Evolutionary conservation across 352 stramenopile species (phyloP), one percentile per base, ranked within the genome.

Genomic region (Globisporangium lucens): DNA sequence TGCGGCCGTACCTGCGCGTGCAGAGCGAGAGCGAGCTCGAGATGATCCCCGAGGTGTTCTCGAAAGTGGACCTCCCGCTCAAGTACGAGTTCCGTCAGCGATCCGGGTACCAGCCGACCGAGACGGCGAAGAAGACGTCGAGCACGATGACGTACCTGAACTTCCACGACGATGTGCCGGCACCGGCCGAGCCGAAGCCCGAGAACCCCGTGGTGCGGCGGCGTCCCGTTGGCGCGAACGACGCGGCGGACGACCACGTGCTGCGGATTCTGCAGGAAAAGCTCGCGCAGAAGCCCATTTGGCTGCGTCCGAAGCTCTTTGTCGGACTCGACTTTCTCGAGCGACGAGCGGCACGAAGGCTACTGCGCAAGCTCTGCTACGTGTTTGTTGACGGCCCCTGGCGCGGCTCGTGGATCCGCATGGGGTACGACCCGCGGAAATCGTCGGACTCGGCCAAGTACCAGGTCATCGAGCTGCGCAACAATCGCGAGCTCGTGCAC

Each of bases 81-180:
- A 91, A 91, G 71, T 94, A 94, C 69, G 85, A 94, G 68, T 94
- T 94, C 75, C 77, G 85, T 6, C 87, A 93, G 65, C 78, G 80
- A 36, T 87, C 82, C 2, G 81, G 83, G 7, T 94, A 93, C 72
- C 80, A 92, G 46, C 79, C 78, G 33, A 88, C 75, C 4, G 74
- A 83, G 43, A 69, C 57, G 20, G 74, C 75, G 51, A 91, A 89
- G 74, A 90, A 90, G 63, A 66, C 76, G 43, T 88, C 83, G n/a
- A 90, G 66, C 53, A 89, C 82, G 20, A 89, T 90, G 75, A 90
- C 82, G 58, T 93, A 91, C 68, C 69, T 91, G 55, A 93, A 92
- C 46, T 93, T 93, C 72, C 83, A 89, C 61, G 82, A 91, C 61
- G 75, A 90, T 38, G 75, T 72, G 9, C 62, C 74, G 1, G 83